Evolutionary conservation across 352 stramenopile genomes (phyloP), one percentile per base, ranked within the genome.

Genomic region (Phytophthora palmivora): DNA sequence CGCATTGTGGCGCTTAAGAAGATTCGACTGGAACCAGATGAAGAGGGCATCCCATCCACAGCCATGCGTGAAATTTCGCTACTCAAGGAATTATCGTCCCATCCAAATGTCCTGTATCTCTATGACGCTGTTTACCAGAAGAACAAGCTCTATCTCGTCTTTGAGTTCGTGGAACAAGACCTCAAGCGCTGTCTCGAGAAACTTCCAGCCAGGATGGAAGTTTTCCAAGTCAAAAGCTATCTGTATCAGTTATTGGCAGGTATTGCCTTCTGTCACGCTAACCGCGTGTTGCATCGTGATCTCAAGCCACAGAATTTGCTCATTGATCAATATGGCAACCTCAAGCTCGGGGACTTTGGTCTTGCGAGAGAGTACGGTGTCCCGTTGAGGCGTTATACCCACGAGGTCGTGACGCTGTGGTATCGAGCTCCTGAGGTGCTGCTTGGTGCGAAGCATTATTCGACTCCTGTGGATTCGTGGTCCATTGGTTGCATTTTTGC

Each of bases 221-320:
- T 89, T 14, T 74, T 87, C 11, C 81, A 91, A 60, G 75, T 96
- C 71, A 96, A 96, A 74, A 88, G 83, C 47, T 96, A 88, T 47
- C 49, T 96, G 48, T 93, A 94, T 58, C 86, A 95, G 57, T 42
- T 95, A 12, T 54, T 95, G 38, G 81, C 83, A 1, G 87, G 87
- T 16, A 86, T 99, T 18, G 91, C 92, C 44, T 98, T 95, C 65
- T 99, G 97, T 77, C 97, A 99, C 79, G 87, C 88, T 32, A 96
- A 98, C 68, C 88, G 96, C 37, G 96, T 99, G 52, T 76, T 99
- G 32, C 97, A 99, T 76, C 89, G 97, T 32, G 97, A 99, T 70
- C 83, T 99, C 64, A 99, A 99, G 79, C 96, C 97, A 16, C 96
- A 99, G 70, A 99, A 99, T 76, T 66, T 98, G 54, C 85, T 97